Evolutionary conservation across 1,284 basidiomycete genomes (phyloP), one percentile per base, ranked within the genome.

Genomic region (Boletellus dicymbophilus): DNA sequence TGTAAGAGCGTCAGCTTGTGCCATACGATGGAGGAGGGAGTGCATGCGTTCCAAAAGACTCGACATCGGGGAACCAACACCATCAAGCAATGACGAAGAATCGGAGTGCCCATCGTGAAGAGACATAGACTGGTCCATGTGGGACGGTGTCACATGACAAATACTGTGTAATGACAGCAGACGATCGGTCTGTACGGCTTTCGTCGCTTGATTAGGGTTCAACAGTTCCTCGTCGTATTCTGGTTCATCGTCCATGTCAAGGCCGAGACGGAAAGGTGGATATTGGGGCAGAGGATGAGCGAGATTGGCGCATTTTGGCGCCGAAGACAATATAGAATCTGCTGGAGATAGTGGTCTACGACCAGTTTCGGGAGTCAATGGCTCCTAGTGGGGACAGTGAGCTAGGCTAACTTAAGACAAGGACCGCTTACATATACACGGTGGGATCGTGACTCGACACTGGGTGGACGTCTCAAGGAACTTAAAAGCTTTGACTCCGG

Each of bases 1-100:
- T 1, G 93, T 95, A 25, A 90, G 78, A 1, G 95, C 87, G 59
- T 99, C 95, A 2, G 95, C 88, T 56, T 90, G 84, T 16, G 80
- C 73, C 55, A 98, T 77, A 18, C 88, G 83, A 46, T 76, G 79
- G 44, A 92, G 75, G 12, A 97, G 72, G 23, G 80, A 74, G 25
- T 77, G 70, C 46, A 90, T 74, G 56, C 88, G 86, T 34, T 95
- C 93, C 44, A 95, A 70, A 20, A 97, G 72, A 10, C 73, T 68
- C 38, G 81, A 72, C 26, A 93, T 72, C 16, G 79, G 79, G 12
- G 75, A 71, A 5, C 76, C 72, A 31, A 67, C 69, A 54, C 67
- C 71, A 54, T 88, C 85, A 9, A 78, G 76, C 39, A 82, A 65
- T 3, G 87, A 89, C 0, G 86, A 89, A 0, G 81, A 78, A 53